Base-by-base conservation (phyloP, 495 filamentous ascomycete genomes). In the Penicillium diatomitis region DNA sequence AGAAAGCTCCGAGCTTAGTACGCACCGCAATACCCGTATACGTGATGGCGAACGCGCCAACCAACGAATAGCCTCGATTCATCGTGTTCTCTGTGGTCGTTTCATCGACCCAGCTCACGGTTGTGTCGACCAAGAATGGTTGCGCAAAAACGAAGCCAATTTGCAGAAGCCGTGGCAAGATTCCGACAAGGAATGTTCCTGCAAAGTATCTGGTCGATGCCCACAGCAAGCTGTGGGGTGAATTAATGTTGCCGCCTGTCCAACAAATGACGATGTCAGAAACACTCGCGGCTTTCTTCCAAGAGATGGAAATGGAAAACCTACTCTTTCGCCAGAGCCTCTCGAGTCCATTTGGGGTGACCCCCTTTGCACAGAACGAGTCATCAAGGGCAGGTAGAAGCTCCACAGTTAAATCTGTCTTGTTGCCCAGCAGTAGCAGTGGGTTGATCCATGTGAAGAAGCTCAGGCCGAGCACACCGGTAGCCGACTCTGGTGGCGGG, bases 21-120 rank as follows among this genome's bases (percentile, higher is more conserved):
- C 44, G 78, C 20, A 81, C 64, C 28, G 78, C 78, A 32, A 82
- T 74, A 0, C 78, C 77, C 30, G 69, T 49, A 49, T 81, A 82
- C 1, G 80, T 71, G 0, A 79, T 36, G 7, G 69, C 56, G 46
- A 69, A 76, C 0, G 77, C 80, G 31, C 74, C 78, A 41, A 82
- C 76, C 50, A 81, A 57, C 9, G 77, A 78, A 51, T 78, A 77
- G 2, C 77, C 75, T 28, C 64, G 42, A 49, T 46, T 49, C 38
- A 31, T n/a, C 33, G 20, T 28, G 5, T 12, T 6, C 20, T 28
- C 10, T 28, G 11, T 36, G 29, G 48, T 28, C 3, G 40, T 31
- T 5, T 31, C 36, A 9, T 11, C 36, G 10, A 38, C 12, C 8
- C 8, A 52, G 49, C 73, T 71, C 5, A 48, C 58, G 4, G 56